A percentile compares a stretch with the other conserved stretches of the same genome.
phyloP scores from a whole-genome alignment of 192 early-diverging fungal species.

The Neocallimastix lanati region DNA sequence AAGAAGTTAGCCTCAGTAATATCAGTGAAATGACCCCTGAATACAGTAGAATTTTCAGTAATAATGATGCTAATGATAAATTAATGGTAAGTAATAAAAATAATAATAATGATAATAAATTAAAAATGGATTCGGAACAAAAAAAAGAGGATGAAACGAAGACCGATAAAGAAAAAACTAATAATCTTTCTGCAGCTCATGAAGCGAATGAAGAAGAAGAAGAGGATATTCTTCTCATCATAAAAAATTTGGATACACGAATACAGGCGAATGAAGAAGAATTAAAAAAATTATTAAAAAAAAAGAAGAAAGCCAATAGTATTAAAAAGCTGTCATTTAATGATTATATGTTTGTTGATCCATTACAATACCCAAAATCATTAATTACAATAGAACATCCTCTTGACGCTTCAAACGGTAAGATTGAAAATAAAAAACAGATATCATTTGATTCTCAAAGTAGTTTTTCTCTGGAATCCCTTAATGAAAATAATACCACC shows the following conservation, averaged over 20 bases:
- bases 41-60: background rate
- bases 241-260: background rate
- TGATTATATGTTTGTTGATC: background rate
- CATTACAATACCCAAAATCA: background rate
- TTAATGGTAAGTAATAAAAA: background rate
- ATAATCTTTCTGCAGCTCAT: background rate
- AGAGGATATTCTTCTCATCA: background rate
- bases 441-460: background rate
- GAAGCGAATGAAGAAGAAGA: background rate
- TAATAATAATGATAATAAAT: background rate
- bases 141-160: background rate
- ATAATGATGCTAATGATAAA: background rate
- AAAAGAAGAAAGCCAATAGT: background rate
- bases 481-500: too few relatives aligned
- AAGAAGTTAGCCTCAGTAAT: background rate
- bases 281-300: background rate
- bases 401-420: background rate
- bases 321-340: background rate
- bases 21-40: background rate
- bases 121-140: background rate
- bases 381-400: background rate
- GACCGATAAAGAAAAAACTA: background rate
- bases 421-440: background rate
- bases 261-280: background rate
- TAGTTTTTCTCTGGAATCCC: too few relatives aligned